These are phyloP conservation scores for Pythium guiyangense DNA, from an alignment of 352 stramenopile species.

Conservation along the genomic window DNA sequence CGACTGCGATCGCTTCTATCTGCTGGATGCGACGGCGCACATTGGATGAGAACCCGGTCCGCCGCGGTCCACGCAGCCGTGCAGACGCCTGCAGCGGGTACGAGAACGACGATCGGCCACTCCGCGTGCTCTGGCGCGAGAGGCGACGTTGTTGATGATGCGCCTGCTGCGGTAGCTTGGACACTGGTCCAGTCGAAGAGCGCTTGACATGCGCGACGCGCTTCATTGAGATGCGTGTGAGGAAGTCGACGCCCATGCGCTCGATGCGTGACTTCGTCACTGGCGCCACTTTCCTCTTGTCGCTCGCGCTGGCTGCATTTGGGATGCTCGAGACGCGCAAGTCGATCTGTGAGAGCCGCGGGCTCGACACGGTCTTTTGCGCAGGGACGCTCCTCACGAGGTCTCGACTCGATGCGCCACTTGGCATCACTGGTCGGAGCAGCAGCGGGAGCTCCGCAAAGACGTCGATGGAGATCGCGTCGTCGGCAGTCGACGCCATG, in stretches of 20 bases:
- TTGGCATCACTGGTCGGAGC: slow-evolving; percentile 12
- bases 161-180: not conserved
- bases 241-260: slow-evolving; percentile 31
- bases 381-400: too few relatives aligned
- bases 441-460: slow-evolving; percentile 40
- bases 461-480: slow-evolving; percentile 33
- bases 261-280: slow-evolving; percentile 34
- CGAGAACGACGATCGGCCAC: not conserved
- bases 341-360: slow-evolving; percentile 4
- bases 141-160: not conserved
- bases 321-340: not conserved
- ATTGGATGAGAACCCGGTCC: slow-evolving; percentile 21
- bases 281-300: slow-evolving; percentile 5
- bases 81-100: not conserved
- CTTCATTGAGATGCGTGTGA: slow-evolving; percentile 34
- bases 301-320: not conserved
- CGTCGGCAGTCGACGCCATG: slow-evolving; percentile 1
- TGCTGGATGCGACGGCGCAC: slow-evolving; percentile 22
- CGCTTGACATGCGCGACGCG: slow-evolving; percentile 19
- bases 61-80: not conserved
- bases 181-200: not conserved
- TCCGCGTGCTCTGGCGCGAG: not conserved
- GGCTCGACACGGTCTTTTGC: not conserved
- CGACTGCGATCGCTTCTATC: slow-evolving; percentile 19
- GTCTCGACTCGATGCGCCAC: too few relatives aligned